These are phyloP conservation scores for Grammothele lineata DNA, from an alignment of 768 basidiomycete species.

Conservation along the genomic window DNA sequence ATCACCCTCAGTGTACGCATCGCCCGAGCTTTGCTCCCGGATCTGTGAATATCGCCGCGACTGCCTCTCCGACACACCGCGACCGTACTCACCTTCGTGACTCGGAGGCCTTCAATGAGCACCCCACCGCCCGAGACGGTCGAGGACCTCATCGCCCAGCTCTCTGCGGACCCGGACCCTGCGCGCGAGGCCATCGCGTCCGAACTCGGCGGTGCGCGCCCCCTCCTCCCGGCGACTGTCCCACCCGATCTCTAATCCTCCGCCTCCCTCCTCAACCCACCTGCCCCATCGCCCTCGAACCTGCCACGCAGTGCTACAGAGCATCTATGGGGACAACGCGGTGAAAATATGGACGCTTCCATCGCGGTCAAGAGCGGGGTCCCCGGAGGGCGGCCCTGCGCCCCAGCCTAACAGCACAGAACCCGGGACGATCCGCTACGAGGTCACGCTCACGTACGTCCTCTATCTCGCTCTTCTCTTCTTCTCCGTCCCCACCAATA, in stretches of 20 bases:
- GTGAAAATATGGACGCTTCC: conserved; percentile 54
- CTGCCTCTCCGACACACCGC: too few species aligned
- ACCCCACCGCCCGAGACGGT: conserved; percentile 5
- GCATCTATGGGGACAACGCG: conserved; percentile 73
- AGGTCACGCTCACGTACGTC: conserved; percentile 59
- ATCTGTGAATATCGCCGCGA: too few species aligned
- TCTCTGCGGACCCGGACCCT: conserved; percentile 25
- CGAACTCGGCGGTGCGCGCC: conserved; percentile 41
- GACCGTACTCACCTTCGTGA: too few species aligned
- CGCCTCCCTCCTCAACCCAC: background rate
- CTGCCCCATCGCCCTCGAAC: conserved; percentile 7
- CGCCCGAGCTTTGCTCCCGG: too few species aligned
- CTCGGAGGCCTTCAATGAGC: too few species aligned
- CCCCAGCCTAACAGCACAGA: conserved; percentile 2
- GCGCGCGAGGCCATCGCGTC: conserved; percentile 41
- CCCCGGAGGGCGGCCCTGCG: conserved; percentile 17
- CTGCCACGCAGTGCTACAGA: conserved; percentile 56
- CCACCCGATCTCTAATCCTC: conserved; percentile 18
- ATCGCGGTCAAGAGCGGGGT: conserved; percentile 1
- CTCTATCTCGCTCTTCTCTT: background rate
- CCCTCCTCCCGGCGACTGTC: conserved; percentile 4
- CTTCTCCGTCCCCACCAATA: background rate
- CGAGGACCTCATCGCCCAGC: conserved; percentile 14
- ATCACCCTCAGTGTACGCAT: too few species aligned
- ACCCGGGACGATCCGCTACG: conserved; percentile 53